Conservation (phyloP, 1,284 basidiomycete genomes). For the Leccinum pallidistipes region DNA sequence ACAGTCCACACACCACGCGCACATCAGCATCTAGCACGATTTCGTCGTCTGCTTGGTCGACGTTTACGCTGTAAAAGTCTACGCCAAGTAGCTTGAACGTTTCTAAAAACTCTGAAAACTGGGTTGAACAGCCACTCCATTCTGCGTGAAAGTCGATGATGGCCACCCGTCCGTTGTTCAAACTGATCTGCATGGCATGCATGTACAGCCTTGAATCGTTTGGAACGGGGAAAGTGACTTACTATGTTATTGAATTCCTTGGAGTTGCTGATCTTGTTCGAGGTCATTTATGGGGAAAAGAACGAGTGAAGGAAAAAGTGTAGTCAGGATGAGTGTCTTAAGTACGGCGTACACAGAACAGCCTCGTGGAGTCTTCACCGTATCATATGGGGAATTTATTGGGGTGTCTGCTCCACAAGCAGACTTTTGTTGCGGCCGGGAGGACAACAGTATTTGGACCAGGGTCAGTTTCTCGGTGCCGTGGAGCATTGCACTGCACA, state of each 20-base stretch:
- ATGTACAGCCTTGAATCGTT: background rate
- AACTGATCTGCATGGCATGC: slow-evolving; percentile 18
- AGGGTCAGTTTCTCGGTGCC: background rate
- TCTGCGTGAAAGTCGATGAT: slow-evolving; percentile 27
- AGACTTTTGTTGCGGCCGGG: too few species aligned
- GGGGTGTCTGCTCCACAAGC: background rate
- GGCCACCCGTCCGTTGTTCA: slow-evolving; percentile 23
- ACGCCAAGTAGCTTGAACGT: slow-evolving; percentile 28
- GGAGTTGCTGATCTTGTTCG: slow-evolving; percentile 18
- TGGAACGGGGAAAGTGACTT: slow-evolving; percentile 1
- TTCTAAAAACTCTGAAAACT: slow-evolving; percentile 19
- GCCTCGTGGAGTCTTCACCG: too few species aligned
- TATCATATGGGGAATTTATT: background rate
- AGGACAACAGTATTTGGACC: too few species aligned
- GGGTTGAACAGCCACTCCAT: slow-evolving; percentile 8
- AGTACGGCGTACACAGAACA: background rate
- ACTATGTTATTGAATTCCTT: slow-evolving; percentile 22
- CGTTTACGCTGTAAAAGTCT: slow-evolving; percentile 26
- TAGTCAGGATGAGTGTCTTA: background rate
- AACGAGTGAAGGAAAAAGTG: background rate
- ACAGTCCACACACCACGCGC: slow-evolving; percentile 23
- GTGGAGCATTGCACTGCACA: too few species aligned
- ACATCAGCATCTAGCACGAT: slow-evolving; percentile 30
- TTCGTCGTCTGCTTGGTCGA: slow-evolving; percentile 31
- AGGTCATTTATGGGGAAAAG: slow-evolving; percentile 13